phyloP scores from a whole-genome alignment of 1,139 yeast species.

The Candida freyschussii region DNA sequence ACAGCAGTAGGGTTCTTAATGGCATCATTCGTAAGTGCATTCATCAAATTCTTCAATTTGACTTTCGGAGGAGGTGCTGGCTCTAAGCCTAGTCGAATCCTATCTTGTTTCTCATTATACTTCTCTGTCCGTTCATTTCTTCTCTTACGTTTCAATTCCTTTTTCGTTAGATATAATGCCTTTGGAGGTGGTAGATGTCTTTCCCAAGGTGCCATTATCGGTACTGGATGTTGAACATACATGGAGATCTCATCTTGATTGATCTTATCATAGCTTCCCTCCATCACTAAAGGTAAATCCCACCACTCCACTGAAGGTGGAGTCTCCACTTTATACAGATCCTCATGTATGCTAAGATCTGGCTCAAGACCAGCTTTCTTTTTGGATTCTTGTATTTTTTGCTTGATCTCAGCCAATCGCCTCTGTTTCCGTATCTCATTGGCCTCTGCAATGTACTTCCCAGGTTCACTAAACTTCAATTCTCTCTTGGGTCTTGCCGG shows the following conservation, averaged over 20 bases:
- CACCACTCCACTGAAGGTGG: conserved; percentile 82
- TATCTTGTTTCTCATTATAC: conserved; percentile 69
- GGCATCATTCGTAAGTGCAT: conserved; percentile 81
- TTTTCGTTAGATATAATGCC: conserved; percentile 63
- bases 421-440: conserved; percentile 43
- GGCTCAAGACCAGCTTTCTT: conserved; percentile 41
- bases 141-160: conserved; percentile 71
- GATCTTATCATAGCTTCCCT: conserved; percentile 30
- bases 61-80: conserved; percentile 92
- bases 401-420: conserved; percentile 32
- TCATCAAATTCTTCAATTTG: conserved; percentile 76
- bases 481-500: conserved; percentile 33
- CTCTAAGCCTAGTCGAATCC: conserved; percentile 73
- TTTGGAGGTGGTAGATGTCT: conserved; percentile 38
- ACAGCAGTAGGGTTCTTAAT: conserved; percentile 85
- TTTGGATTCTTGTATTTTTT: conserved; percentile 23
- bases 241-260: conserved; percentile 46
- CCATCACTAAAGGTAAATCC: conserved; percentile 51
- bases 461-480: conserved; percentile 51
- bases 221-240: conserved; percentile 80
- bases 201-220: conserved; percentile 55
- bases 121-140: conserved; percentile 61
- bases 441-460: conserved; percentile 58
- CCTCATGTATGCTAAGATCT: conserved; percentile 47
- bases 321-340: conserved; percentile 36